Evolutionary conservation across 2,329 filamentous ascomycete species (phyloP).

Genomic region (Taxawa tesnikishii): DNA sequence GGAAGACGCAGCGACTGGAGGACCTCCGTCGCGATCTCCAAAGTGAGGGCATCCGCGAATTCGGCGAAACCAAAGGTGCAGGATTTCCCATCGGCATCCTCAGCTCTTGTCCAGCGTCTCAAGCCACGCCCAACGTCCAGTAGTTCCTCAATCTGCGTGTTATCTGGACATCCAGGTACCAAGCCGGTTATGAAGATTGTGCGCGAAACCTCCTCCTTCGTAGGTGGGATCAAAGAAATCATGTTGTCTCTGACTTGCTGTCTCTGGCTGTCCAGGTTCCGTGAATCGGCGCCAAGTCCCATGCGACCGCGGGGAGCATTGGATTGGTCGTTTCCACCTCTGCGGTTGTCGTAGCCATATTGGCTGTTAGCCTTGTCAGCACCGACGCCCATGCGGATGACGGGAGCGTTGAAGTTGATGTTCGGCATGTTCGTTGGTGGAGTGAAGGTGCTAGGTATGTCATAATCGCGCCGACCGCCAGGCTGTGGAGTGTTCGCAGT

Average conservation of each 20-base stretch:
- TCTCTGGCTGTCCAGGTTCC: conserved; percentile 44
- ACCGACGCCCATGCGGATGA: conserved; percentile 79
- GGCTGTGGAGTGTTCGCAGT: conserved; percentile 62
- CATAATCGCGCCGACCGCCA: conserved; percentile 38
- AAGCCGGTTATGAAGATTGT: conserved; percentile 87
- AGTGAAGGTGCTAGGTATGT: conserved; percentile 74
- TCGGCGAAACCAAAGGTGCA: conserved; percentile 91
- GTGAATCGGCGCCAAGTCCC: conserved; percentile 37
- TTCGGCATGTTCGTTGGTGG: conserved; percentile 85
- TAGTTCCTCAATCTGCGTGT: conserved; percentile 68
- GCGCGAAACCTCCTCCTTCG: conserved; percentile 77
- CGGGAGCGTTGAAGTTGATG: conserved; percentile 95
- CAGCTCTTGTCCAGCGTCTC: conserved; percentile 72
- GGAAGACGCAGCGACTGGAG: conserved; percentile 75
- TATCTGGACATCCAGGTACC: conserved; percentile 63
- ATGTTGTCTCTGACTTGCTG: conserved; percentile 18
- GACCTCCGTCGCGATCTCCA: conserved; percentile 74
- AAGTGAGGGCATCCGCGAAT: conserved; percentile 81
- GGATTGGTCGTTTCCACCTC: conserved; percentile 25
- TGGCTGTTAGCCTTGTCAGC: conserved; percentile 44
- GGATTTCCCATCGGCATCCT: conserved; percentile 66
- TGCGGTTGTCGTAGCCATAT: conserved; percentile 15
- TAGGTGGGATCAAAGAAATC: conserved; percentile 59
- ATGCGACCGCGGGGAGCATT: conserved; percentile 34
- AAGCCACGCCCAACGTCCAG: conserved; percentile 66